These are phyloP conservation scores for Pleurotus cornucopiae DNA, from an alignment of 768 basidiomycete species.

Conservation along the genomic window DNA sequence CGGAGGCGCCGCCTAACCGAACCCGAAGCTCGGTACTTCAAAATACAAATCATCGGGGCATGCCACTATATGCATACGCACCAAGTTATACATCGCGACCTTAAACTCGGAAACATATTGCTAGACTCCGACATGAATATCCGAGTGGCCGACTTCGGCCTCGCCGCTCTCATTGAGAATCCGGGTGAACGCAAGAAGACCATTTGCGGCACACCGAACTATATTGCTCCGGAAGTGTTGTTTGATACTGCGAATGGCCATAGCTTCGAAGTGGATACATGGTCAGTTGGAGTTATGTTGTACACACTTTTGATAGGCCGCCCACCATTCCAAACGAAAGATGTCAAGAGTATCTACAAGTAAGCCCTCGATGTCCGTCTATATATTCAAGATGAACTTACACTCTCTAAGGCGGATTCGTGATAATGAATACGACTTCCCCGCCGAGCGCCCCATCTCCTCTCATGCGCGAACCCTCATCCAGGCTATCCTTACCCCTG, in stretches of 20 bases:
- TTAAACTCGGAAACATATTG: constrained; percentile 95
- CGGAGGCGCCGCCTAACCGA: constrained; percentile 85
- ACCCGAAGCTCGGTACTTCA: constrained; percentile 88
- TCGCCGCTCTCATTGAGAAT: constrained; percentile 94
- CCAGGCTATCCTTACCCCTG: constrained; percentile 77
- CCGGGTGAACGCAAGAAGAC: constrained; percentile 98
- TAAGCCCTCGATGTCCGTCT: constrained; percentile 27
- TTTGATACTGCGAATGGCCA: constrained; percentile 96
- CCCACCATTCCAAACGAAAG: constrained; percentile 98
- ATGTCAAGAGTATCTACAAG: constrained; percentile 96
- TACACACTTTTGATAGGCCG: constrained; percentile 92
- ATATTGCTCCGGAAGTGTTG: constrained; percentile 96
- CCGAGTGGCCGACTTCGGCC: constrained; percentile 95
- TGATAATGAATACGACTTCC: constrained; percentile 92
- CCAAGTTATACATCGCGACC: constrained; percentile 95
- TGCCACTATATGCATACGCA: constrained; percentile 97
- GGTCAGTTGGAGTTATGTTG: constrained; percentile 95
- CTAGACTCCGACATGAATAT: constrained; percentile 90
- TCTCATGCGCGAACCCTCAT: constrained; percentile 73
- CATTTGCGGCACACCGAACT: constrained; percentile 97
- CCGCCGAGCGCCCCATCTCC: constrained; percentile 69
- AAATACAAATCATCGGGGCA: constrained; percentile 92
- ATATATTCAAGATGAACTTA: constrained; percentile 4
- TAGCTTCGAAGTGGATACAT: constrained; percentile 97
- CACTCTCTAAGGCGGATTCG: constrained; percentile 62